Evolutionary conservation across 805 yeast species (phyloP).

Genomic region (Saturnispora dispora): DNA sequence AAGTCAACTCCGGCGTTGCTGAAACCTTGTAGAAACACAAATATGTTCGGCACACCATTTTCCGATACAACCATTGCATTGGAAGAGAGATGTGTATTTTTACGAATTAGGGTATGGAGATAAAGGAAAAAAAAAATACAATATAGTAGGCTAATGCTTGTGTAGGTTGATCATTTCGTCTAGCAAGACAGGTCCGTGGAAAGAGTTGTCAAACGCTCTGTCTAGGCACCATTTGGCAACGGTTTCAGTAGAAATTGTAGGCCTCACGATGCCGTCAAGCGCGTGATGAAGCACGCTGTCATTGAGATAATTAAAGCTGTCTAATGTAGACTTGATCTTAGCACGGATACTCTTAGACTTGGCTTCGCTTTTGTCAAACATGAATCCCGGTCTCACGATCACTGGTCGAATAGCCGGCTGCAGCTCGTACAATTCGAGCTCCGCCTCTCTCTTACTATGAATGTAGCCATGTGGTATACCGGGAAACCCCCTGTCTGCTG

Average conservation of each 20-base stretch:
- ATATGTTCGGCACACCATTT: neutral
- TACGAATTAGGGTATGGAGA: neutral
- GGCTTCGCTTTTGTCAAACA: constrained; percentile 48
- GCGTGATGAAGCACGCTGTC: constrained; percentile 32
- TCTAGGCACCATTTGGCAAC: constrained; percentile 55
- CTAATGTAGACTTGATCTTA: constrained; percentile 39
- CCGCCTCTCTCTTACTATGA: constrained; percentile 70
- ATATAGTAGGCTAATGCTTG: neutral
- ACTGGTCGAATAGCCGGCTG: constrained; percentile 49
- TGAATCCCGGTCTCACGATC: constrained; percentile 71
- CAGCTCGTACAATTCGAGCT: constrained; percentile 36
- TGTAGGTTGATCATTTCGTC: constrained; percentile 36
- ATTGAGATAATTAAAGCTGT: constrained; percentile 37
- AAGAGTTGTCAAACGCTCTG: constrained; percentile 39
- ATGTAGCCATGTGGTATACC: constrained; percentile 64
- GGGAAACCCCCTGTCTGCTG: constrained; percentile 70
- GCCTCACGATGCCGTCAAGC: constrained; percentile 45
- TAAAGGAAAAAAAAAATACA: neutral
- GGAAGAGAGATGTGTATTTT: neutral
- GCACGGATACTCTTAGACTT: constrained; percentile 15
- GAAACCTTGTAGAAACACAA: neutral
- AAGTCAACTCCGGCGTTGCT: neutral
- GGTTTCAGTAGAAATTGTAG: constrained; percentile 55
- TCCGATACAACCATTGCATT: neutral
- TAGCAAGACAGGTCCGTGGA: constrained; percentile 50